Evolutionary conservation across 164 flowering plant species (phyloP), one percentile per base, ranked within the genome.

Genomic region (Tetrastigma voinierianum): DNA sequence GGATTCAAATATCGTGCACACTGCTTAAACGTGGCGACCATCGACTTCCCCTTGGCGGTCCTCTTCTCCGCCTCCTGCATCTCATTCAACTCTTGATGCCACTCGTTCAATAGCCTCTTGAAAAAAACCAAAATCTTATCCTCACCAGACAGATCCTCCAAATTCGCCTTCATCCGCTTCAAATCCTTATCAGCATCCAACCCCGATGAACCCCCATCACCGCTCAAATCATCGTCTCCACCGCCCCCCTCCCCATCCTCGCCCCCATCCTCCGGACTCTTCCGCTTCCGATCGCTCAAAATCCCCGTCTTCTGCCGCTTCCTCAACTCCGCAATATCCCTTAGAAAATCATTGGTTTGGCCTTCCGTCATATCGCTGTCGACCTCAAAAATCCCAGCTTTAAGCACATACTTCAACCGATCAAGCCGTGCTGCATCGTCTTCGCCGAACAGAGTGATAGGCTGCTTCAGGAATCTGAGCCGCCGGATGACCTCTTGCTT

Each of bases 301-400:
- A 87, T 81, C 76, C 98, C 98, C 2, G 84, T 77, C 81, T 89
- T 95, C 83, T 95, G 99, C 79, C 99, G 76, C 82, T 91, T 93
- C 78, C 86, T 77, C 73, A 96, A 65, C 83, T 93, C 97, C 18
- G 80, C 86, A 17, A 96, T 96, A 58, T 96, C 98, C 0, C 99
- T 77, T 24, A 96, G 72, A 60, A 96, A 96, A 64, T 96, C 98
- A 60, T 96, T 96, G 1, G 99, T 93, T 73, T 96, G 99, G 13
- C 99, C 99, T 59, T 96, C 99, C 0, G 92, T 93, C 93, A 96
- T 87, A 64, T 96, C 99, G 60, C 86, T 86, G 49, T 96, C 99
- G 5, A 93, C 87, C 81, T 96, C 99, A 64, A 96, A 87, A 21
- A 70, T 44, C 6, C 99, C 99, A 0, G 96, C 75, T 59, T 91